A percentile compares a stretch with the other conserved stretches of the same genome.
These are phyloP conservation scores for Aspergillus campestris DNA, from an alignment of 495 filamentous ascomycete species.

Conservation along the genomic window DNA sequence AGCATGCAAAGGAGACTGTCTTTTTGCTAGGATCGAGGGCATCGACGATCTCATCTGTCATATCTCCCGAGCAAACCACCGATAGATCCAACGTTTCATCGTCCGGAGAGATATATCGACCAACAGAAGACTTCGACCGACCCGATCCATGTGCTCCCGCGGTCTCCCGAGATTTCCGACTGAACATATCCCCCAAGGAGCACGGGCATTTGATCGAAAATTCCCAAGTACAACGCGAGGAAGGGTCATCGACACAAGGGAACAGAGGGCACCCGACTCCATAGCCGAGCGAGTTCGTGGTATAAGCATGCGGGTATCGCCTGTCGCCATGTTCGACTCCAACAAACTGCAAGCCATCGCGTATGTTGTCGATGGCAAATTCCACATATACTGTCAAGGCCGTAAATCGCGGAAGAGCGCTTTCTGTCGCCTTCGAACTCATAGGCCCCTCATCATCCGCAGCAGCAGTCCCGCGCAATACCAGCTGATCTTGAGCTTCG, in stretches of 20 bases:
- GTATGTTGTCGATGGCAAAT: conserved; percentile 61
- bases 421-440: conserved; percentile 26
- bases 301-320: conserved; percentile 86
- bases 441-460: conserved; percentile 31
- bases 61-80: conserved; percentile 82
- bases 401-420: conserved; percentile 41
- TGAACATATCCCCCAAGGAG: conserved; percentile 77
- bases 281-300: conserved; percentile 65
- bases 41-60: conserved; percentile 73
- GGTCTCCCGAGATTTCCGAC: conserved; percentile 25
- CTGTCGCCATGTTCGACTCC: conserved; percentile 68
- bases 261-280: conserved; percentile 82
- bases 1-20: conserved; percentile 68
- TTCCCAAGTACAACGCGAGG: conserved; percentile 76
- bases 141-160: conserved; percentile 6
- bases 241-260: conserved; percentile 80
- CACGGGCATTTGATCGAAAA: conserved; percentile 76
- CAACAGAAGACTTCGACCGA: conserved; percentile 15
- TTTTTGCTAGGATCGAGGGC: conserved; percentile 67
- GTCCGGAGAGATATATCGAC: conserved; percentile 48
- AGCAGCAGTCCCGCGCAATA: conserved; percentile 27
- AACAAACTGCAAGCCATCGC: conserved; percentile 86
- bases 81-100: conserved; percentile 80
- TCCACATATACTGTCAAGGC: conserved; percentile 58
- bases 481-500: conserved; percentile 41